Evolutionary conservation across 1,284 basidiomycete species (phyloP), one percentile per base, ranked within the genome.

Genomic region (Sanguinoderma infundibulare): DNA sequence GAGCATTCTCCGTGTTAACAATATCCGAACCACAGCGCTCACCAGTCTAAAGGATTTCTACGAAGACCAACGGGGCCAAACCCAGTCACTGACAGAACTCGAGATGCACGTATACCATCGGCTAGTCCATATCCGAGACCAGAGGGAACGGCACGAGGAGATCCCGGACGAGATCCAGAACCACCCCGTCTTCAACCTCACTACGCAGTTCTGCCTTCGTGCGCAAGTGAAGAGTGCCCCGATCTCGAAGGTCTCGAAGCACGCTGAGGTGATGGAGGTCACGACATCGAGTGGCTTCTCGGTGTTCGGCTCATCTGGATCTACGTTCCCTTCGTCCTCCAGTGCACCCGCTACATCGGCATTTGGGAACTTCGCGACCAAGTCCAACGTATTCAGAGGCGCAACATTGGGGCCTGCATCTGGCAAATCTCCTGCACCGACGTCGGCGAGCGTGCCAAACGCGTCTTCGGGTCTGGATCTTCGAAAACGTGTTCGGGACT

Each of bases 91-190:
- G 0, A 91, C 92, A 58, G 96, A 98, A 73, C 86, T 98, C 51
- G 97, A 99, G 77, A 98, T 99, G 86, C 89, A 95, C 22, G 90
- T 98, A 0, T 98, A 98, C 78, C 94, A 97, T 73, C 87, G 96
- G 38, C 85, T 98, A 38, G 91, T 94, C 40, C 95, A 98, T 71
- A 90, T 98, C 42, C 88, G 94, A 39, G 92, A 96, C 69, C 87
- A 87, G 77, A 88, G 71, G 78, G 95, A 87, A 78, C 92, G 82
- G 57, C 91, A 79, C 77, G 95, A 96, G 65, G 84, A 90, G 56
- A 87, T 98, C n/a, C 94, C 96, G 0, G 75, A 80, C 1, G 73
- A 83, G 44, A 88, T 98, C 66, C 84, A 87, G 57, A 77, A 80
- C 14, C 84, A 95, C 68, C 89, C 92, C 0, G 84, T 92, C 17